A percentile compares a stretch with the other conserved stretches of the same genome.
These are phyloP conservation scores for Scedosporium minutisporum DNA, from an alignment of 2,329 filamentous ascomycete species.

Conservation along the genomic window DNA sequence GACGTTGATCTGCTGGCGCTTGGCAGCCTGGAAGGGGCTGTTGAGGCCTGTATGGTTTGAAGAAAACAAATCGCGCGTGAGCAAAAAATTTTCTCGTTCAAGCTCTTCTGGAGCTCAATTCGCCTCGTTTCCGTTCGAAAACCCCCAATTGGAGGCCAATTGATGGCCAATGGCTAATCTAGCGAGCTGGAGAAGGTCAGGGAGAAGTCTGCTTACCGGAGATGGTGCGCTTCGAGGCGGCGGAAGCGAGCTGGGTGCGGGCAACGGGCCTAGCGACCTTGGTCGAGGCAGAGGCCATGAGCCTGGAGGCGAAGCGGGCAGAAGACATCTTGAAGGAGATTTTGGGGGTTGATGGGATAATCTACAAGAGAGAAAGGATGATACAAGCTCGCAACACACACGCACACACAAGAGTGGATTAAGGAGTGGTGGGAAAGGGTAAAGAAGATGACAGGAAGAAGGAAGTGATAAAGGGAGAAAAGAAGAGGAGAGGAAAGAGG, in stretches of 20 bases:
- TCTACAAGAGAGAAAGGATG: constrained; percentile 5
- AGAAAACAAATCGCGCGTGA: constrained; percentile 22
- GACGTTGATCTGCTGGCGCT: constrained; percentile 63
- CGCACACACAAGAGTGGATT: constrained; percentile 3
- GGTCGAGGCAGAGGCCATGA: constrained; percentile 66
- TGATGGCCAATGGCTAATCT: constrained; percentile 8
- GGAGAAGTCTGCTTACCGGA: constrained; percentile 48
- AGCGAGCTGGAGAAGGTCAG: constrained; percentile 12
- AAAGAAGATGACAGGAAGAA: constrained; percentile 13
- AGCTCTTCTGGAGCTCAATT: background rate
- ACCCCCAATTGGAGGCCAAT: constrained; percentile 8
- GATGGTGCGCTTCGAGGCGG: constrained; percentile 65
- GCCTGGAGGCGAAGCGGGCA: constrained; percentile 64
- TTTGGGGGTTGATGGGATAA: constrained; percentile 15
- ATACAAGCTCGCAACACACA: constrained; percentile 2
- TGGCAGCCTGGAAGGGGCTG: constrained; percentile 62
- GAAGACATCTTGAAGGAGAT: constrained; percentile 61
- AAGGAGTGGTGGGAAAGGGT: constrained; percentile 11
- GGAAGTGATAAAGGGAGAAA: constrained; percentile 4
- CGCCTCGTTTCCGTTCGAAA: background rate
- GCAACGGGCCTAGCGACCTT: constrained; percentile 71
- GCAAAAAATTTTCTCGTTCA: background rate
- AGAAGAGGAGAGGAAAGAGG: constrained; percentile 10
- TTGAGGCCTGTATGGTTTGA: constrained; percentile 35
- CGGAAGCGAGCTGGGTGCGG: constrained; percentile 49